These are phyloP conservation scores for Sordariomycetes sp. DNA, from an alignment of 2,329 filamentous ascomycete species.

Conservation along the genomic window DNA sequence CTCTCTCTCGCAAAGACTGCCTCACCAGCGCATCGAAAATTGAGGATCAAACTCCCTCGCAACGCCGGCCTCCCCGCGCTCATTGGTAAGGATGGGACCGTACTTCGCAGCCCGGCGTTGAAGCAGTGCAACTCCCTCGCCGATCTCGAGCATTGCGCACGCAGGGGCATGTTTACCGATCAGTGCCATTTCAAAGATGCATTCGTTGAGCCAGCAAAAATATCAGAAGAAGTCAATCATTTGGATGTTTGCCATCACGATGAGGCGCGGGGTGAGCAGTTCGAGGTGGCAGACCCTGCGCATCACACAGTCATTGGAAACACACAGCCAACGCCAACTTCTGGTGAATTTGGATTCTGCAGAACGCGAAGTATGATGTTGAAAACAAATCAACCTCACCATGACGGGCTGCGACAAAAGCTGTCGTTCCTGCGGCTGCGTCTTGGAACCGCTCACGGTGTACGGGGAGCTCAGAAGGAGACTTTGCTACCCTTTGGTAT, in stretches of 20 bases:
- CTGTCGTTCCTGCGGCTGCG: conserved; percentile 19
- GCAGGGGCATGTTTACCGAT: conserved; percentile 3
- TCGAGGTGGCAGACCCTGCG: no score
- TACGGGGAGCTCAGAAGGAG: no score
- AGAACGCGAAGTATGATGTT: no score
- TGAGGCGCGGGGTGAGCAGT: conserved; percentile 18
- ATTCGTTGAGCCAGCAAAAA: conserved; percentile 8
- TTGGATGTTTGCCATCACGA: background rate
- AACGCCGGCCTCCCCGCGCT: conserved; percentile 8
- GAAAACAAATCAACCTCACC: no score
- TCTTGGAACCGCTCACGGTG: conserved; percentile 4
- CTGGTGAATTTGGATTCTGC: no score
- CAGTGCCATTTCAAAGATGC: conserved; percentile 8
- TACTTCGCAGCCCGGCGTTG: conserved; percentile 12
- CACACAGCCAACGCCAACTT: no score
- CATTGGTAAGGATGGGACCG: conserved; percentile 7
- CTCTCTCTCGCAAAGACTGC: background rate
- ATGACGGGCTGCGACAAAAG: conserved; percentile 15
- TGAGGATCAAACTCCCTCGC: conserved; percentile 23
- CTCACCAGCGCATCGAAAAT: conserved; percentile 6
- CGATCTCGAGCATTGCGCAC: conserved; percentile 14
- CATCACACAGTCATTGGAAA: no score
- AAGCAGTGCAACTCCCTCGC: conserved; percentile 22
- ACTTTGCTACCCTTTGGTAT: no score
- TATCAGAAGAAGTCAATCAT: background rate